Base-by-base conservation (phyloP, 371 early-diverging fungal genomes). In the Saksenaea vasiformis region DNA sequence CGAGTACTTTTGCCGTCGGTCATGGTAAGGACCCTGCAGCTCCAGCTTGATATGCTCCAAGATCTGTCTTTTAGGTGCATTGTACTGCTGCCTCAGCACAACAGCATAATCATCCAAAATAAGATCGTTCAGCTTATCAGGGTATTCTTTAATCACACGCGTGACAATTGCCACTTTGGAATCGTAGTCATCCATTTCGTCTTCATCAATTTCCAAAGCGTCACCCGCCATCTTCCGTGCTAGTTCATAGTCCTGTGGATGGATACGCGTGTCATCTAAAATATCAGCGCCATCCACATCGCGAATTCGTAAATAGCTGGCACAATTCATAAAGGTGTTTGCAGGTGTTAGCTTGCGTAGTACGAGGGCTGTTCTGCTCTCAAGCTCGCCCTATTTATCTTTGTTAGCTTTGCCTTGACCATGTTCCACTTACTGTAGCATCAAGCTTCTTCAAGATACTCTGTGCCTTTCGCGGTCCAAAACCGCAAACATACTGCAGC, bases 191-290 rank as follows among this genome's bases (percentile, higher is more conserved):
- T 92, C 91, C 67, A 86, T 86, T 19, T 85, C 89, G 37, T 87
- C 88, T 53, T 93, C 96, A 56, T 97, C 98, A 54, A 95, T 86
- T 65, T 98, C 98, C 37, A 97, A 77, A 0, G 98, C 98, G 72
- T 97, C 98, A 9, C 94, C 92, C 3, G 96, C 98, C 96, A 98
- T 97, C 73, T 99, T 96, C 31, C 98, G 86, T 1, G 98, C 98
- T 38, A 96, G 77, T 24, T 90, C 91, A 66, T 99, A 99, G 72
- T 98, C 93, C 72, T 95, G 92, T 9, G 96, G 96, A 71, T 97
- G 98, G 43, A 99, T 93, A 31, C 98, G 90, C 24, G 97, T 99
- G 65, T 90, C 90, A 71, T 99, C 99, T 39, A 99, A 82, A 58
- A 97, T 95, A 69, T 87, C 84, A 5, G 74, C 78, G 14, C 84